Evolutionary conservation across 2,329 filamentous ascomycete species (phyloP).

Genomic region (Colletotrichum higginsianum): DNA sequence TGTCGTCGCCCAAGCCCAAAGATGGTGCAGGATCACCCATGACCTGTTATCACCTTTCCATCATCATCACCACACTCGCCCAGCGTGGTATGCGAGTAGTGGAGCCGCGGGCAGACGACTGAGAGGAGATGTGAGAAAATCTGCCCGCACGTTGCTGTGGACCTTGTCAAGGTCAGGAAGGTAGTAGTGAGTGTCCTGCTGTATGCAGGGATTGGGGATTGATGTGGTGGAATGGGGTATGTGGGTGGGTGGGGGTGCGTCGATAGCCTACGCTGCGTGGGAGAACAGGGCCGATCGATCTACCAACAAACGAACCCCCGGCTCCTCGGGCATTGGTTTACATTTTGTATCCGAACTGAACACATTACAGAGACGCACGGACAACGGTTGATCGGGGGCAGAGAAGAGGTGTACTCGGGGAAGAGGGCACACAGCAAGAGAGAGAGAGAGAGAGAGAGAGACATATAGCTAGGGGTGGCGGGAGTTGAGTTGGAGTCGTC

Average conservation of each 20-base stretch:
- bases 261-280: not conserved
- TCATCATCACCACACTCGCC: too few species aligned
- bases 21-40: too few species aligned
- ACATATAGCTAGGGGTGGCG: not conserved
- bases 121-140: not conserved
- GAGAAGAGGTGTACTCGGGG: not conserved
- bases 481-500: not conserved
- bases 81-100: too few species aligned
- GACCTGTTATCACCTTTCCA: too few species aligned
- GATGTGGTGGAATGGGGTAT: not conserved
- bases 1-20: too few species aligned
- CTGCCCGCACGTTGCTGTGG: not conserved
- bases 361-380: not conserved
- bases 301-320: not conserved
- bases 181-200: too few species aligned
- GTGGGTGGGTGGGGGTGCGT: not conserved
- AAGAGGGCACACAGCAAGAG: too few species aligned
- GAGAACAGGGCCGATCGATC: conserved; percentile 14
- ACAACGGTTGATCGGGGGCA: not conserved
- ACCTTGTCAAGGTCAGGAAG: too few species aligned
- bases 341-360: too few species aligned
- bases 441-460: too few species aligned
- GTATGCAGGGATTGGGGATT: too few species aligned
- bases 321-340: not conserved
- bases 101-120: not conserved